These are phyloP conservation scores for Cercospora nicotianae DNA, from an alignment of 2,329 filamentous ascomycete species.

Conservation along the genomic window DNA sequence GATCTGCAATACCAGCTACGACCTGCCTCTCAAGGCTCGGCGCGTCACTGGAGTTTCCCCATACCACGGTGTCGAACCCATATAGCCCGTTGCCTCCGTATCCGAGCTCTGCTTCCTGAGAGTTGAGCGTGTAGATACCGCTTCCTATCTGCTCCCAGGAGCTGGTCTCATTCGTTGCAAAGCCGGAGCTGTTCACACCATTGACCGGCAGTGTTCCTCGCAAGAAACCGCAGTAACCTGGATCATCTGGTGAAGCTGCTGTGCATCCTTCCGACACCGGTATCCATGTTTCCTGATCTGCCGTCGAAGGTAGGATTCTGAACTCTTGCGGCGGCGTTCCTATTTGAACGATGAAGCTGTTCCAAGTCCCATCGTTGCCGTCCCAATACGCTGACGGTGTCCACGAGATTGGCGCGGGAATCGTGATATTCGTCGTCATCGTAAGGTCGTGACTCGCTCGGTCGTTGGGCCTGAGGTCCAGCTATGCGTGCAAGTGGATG, in stretches of 20 bases:
- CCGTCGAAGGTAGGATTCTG: slow-evolving; percentile 14
- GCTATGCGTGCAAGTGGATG: not conserved
- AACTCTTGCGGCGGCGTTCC: slow-evolving; percentile 32
- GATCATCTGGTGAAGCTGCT: slow-evolving; percentile 18
- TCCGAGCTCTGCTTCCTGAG: slow-evolving; percentile 9
- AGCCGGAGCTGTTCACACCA: slow-evolving; percentile 29
- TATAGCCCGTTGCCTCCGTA: slow-evolving; percentile 14
- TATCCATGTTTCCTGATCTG: slow-evolving; percentile 12
- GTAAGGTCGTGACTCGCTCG: not conserved
- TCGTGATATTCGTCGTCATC: slow-evolving; percentile 7
- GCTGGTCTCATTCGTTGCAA: slow-evolving; percentile 35
- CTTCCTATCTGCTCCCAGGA: slow-evolving; percentile 10
- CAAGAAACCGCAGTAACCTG: slow-evolving; percentile 15
- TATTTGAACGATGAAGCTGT: slow-evolving; percentile 28
- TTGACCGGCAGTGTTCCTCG: slow-evolving; percentile 12
- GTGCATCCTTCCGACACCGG: slow-evolving; percentile 15
- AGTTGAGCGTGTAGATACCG: slow-evolving; percentile 12
- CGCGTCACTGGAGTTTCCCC: not conserved
- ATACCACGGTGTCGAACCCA: slow-evolving; percentile 11
- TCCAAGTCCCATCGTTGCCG: slow-evolving; percentile 32
- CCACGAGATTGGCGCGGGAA: slow-evolving; percentile 11
- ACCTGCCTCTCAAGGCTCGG: slow-evolving; percentile 8
- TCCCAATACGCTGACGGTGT: slow-evolving; percentile 21
- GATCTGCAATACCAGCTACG: slow-evolving; percentile 9
- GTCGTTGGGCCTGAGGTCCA: not conserved